Conservation (phyloP, 306 rosid genomes). For the Urtica urens region DNA sequence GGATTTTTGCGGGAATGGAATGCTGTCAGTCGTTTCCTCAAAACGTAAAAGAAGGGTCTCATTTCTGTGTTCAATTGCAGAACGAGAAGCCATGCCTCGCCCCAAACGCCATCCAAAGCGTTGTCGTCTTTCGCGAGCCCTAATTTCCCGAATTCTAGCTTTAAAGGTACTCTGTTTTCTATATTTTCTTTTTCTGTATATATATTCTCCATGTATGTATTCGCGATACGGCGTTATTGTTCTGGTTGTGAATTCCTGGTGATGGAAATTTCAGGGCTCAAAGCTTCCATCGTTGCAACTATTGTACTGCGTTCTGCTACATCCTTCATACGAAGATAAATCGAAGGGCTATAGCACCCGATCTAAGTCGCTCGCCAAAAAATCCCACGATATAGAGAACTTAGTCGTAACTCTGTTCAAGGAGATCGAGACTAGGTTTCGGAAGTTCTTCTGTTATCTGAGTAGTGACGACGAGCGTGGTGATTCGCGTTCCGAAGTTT, state of each 20-base stretch:
- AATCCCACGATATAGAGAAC: slow-evolving; percentile 6
- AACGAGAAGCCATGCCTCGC: no score
- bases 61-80: no score
- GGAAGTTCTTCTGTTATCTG: slow-evolving; percentile 21
- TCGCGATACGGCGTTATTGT: background rate
- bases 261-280: slow-evolving; percentile 19
- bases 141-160: slow-evolving; percentile 19
- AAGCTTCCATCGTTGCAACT: slow-evolving; percentile 21
- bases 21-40: no score
- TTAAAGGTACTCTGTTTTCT: slow-evolving; percentile 14
- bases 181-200: background rate
- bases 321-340: slow-evolving; percentile 8
- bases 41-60: no score
- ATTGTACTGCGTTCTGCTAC: slow-evolving; percentile 20
- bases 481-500: slow-evolving; percentile 16
- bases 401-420: slow-evolving; percentile 38
- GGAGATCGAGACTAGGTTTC: slow-evolving; percentile 31
- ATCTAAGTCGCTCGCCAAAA: slow-evolving; percentile 10
- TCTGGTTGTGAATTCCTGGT: background rate
- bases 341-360: background rate
- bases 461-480: slow-evolving; percentile 3
- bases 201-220: background rate
- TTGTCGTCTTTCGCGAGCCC: slow-evolving; percentile 21
- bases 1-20: no score
- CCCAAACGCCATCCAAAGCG: background rate